Conservation (phyloP, 2,329 filamentous ascomycete species). For the Calonectria fujianensis region DNA sequence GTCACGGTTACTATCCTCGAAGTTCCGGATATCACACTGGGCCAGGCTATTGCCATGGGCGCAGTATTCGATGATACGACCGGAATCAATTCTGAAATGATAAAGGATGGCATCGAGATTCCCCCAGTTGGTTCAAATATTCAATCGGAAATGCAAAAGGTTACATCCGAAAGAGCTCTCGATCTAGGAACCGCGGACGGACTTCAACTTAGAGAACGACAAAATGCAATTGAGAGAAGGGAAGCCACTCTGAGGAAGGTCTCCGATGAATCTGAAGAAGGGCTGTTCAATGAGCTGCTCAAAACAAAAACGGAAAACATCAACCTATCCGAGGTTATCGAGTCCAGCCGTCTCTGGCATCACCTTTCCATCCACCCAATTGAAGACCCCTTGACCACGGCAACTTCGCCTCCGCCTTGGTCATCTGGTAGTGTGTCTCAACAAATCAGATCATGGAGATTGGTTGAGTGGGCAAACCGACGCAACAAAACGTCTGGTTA, state of each 20-base stretch:
- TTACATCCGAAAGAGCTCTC: slow-evolving; percentile 83
- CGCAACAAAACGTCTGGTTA: slow-evolving; percentile 94
- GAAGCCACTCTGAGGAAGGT: slow-evolving; percentile 91
- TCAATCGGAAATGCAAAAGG: slow-evolving; percentile 88
- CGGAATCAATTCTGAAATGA: slow-evolving; percentile 98
- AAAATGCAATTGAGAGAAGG: slow-evolving; percentile 86
- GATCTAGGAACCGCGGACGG: slow-evolving; percentile 86
- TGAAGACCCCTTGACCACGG: slow-evolving; percentile 85
- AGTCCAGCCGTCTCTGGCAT: slow-evolving; percentile 94
- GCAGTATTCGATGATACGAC: slow-evolving; percentile 93
- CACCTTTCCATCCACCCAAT: slow-evolving; percentile 94
- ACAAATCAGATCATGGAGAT: slow-evolving; percentile 92
- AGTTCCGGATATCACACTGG: slow-evolving; percentile 85
- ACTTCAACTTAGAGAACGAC: slow-evolving; percentile 79
- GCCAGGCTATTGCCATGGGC: slow-evolving; percentile 91
- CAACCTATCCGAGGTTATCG: slow-evolving; percentile 83
- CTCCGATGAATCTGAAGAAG: slow-evolving; percentile 84
- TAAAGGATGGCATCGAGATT: slow-evolving; percentile 91
- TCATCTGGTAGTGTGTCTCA: slow-evolving; percentile 93
- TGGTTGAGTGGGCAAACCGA: slow-evolving; percentile 97
- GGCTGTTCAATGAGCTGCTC: slow-evolving; percentile 85
- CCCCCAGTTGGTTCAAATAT: slow-evolving; percentile 84
- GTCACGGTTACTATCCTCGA: slow-evolving; percentile 93
- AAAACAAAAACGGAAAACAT: slow-evolving; percentile 86
- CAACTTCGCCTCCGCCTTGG: slow-evolving; percentile 86